Conservation (phyloP, 495 filamentous ascomycete species). For the Amphirosellinia nigrospora region DNA sequence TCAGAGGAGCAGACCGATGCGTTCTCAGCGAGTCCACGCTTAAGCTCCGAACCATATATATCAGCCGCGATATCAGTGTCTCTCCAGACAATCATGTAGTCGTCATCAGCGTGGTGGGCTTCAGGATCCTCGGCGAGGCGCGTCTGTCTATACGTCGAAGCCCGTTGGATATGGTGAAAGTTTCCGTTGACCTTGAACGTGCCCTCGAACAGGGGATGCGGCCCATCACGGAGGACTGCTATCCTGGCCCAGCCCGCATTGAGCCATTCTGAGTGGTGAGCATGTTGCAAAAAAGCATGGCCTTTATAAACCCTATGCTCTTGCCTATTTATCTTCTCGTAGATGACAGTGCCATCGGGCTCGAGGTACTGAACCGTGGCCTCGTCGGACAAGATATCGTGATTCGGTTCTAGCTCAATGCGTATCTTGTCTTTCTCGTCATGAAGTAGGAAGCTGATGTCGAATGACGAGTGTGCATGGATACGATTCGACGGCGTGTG, state of each 20-base stretch:
- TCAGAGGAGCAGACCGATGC: slow-evolving; percentile 66
- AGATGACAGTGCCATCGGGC: slow-evolving; percentile 66
- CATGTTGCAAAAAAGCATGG: slow-evolving; percentile 69
- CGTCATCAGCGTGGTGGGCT: slow-evolving; percentile 62
- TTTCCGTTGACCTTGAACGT: slow-evolving; percentile 81
- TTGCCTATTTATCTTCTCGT: slow-evolving; percentile 64
- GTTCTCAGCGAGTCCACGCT: slow-evolving; percentile 39
- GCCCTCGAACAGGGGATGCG: slow-evolving; percentile 84
- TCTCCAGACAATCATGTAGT: slow-evolving; percentile 89
- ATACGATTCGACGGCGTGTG: slow-evolving; percentile 80
- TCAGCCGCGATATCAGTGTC: slow-evolving; percentile 78
- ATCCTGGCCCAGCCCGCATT: slow-evolving; percentile 88
- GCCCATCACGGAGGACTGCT: slow-evolving; percentile 75
- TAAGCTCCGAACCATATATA: slow-evolving; percentile 36
- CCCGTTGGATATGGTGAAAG: slow-evolving; percentile 86
- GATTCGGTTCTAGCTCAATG: slow-evolving; percentile 85
- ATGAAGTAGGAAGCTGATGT: slow-evolving; percentile 79
- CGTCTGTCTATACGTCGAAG: slow-evolving; percentile 75
- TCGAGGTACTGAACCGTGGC: slow-evolving; percentile 75
- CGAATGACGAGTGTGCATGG: slow-evolving; percentile 79
- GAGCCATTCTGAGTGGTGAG: slow-evolving; percentile 69
- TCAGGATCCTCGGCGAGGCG: slow-evolving; percentile 76
- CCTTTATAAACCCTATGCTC: slow-evolving; percentile 87
- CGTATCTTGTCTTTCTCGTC: slow-evolving; percentile 71
- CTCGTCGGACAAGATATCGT: slow-evolving; percentile 82